Conservation (phyloP, 495 filamentous ascomycete species). For the Trichoderma virens region DNA sequence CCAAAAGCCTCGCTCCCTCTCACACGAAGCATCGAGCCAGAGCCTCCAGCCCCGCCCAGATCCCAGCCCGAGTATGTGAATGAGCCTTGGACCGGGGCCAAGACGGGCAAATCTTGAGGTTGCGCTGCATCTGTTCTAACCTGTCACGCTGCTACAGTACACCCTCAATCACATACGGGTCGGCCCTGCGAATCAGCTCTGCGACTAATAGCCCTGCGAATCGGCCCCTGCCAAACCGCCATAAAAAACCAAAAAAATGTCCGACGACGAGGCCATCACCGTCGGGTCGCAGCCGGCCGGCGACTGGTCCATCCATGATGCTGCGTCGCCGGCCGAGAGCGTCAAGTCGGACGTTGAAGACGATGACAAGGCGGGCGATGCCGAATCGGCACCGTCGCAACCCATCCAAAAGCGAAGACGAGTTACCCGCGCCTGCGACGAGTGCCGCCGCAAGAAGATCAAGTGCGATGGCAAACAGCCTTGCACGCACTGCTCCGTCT, state of each 20-base stretch:
- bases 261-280: constrained; percentile 26
- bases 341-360: constrained; percentile 20
- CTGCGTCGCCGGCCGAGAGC: constrained; percentile 25
- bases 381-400: constrained; percentile 25
- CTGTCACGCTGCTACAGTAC: too few relatives aligned
- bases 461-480: constrained; percentile 98
- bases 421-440: constrained; percentile 90
- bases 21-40: not conserved
- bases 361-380: constrained; percentile 6
- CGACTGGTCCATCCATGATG: constrained; percentile 25
- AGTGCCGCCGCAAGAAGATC: constrained; percentile 95
- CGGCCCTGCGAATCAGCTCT: not conserved
- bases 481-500: constrained; percentile 95
- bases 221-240: constrained; percentile 14
- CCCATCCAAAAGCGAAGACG: constrained; percentile 81
- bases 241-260: constrained; percentile 21
- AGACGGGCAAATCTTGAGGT: not conserved
- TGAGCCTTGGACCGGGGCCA: too few relatives aligned
- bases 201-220: constrained; percentile 3
- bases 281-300: constrained; percentile 7
- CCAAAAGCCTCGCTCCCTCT: not conserved
- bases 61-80: not conserved
- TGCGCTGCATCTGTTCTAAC: too few relatives aligned
- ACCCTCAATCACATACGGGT: not conserved
- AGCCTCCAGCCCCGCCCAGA: not conserved